Evolutionary conservation across 768 basidiomycete genomes (phyloP).

Genomic region (Porpolomopsis calyptriformis): DNA sequence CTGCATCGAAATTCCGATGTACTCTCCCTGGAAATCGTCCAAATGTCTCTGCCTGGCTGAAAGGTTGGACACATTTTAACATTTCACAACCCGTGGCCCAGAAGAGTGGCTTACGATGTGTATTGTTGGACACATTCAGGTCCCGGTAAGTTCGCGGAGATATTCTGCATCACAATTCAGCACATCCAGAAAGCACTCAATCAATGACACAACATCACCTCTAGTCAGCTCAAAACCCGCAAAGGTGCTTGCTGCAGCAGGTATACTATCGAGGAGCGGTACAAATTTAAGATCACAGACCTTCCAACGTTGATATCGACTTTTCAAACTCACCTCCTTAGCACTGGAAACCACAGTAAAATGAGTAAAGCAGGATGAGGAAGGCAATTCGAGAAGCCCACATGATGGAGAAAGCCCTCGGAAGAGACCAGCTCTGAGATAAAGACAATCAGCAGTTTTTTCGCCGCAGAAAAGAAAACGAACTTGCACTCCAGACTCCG

Average conservation of each 20-base stretch:
- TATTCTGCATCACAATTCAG: background rate
- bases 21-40: too few species aligned
- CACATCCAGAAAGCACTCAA: background rate
- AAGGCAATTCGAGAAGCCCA: constrained; percentile 27
- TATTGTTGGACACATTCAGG: too few species aligned
- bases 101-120: too few species aligned
- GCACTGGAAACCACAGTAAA: constrained; percentile 27
- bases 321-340: constrained; percentile 41
- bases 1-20: too few species aligned
- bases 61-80: too few species aligned
- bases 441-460: background rate
- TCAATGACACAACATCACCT: constrained; percentile 31
- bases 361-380: background rate
- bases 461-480: background rate
- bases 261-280: constrained; percentile 47
- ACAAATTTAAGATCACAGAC: background rate
- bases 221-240: constrained; percentile 79
- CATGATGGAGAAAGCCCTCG: constrained; percentile 68
- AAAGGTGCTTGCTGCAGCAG: constrained; percentile 85
- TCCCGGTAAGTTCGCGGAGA: background rate
- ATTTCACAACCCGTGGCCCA: too few species aligned
- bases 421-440: constrained; percentile 51
- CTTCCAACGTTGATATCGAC: background rate
- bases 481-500: constrained; percentile 65
- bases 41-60: too few species aligned